Base-by-base conservation (phyloP, 225 moss, liverwort and hornwort genomes). In the Marchantia polymorpha region DNA sequence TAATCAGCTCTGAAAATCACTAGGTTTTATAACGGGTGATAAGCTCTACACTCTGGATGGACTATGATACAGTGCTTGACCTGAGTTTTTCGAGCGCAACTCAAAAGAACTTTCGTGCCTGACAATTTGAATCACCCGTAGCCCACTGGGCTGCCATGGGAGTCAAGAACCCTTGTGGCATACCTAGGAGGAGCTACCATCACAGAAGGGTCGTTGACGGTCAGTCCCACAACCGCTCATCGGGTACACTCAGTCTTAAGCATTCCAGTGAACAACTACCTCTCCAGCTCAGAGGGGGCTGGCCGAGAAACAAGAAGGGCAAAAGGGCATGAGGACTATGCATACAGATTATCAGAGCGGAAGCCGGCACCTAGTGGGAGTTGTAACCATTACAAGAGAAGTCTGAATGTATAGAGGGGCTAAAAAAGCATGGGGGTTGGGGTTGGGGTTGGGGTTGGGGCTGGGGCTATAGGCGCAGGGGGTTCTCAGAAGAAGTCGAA, bases 401-500 rank as follows among this genome's bases (percentile, higher is more conserved):
- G 10, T 15, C 16, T n/a, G 16, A 76, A 56, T 76, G 55, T 76
- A 20, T 76, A 23, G 22, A 53, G 23, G 30, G 55, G 31, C 61
- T 60, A 19, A 48, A 64, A 13, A 5, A 53, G 6, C 29, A n/a
- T 17, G 2, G 15, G n/a, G n/a, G n/a, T n/a, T n/a, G n/a, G n/a
- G n/a, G n/a, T n/a, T n/a, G n/a, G n/a, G n/a, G n/a, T n/a, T n/a
- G n/a, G n/a, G n/a, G n/a, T n/a, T n/a, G n/a, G n/a, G n/a, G n/a
- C n/a, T n/a, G n/a, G n/a, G n/a, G n/a, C n/a, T n/a, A n/a, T n/a
- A n/a, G n/a, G n/a, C n/a, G n/a, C n/a, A n/a, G n/a, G n/a, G n/a
- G n/a, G n/a, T n/a, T n/a, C n/a, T 82, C 83, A 89, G 78, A 89
- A 89, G 80, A 89, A 89, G 73, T 89, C 89, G 53, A 89, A 89